Conservation (phyloP, 2,329 filamentous ascomycete species). For the Fusarium sarcochroum region DNA sequence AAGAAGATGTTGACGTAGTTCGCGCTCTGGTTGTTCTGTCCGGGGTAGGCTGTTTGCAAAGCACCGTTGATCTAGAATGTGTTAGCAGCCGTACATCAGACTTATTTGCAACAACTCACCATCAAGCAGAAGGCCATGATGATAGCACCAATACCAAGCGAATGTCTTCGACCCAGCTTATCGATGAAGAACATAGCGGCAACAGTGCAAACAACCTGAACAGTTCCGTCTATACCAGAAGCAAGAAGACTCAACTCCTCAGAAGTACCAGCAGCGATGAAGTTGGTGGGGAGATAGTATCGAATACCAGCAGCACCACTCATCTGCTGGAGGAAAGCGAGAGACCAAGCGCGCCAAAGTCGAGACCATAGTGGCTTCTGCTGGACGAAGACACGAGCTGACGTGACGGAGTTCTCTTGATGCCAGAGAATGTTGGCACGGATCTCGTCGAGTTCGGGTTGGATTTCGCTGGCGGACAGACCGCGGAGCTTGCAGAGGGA, state of each 20-base stretch:
- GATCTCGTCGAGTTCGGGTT: conserved; percentile 25
- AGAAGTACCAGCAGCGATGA: conserved; percentile 20
- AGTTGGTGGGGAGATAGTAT: conserved; percentile 27
- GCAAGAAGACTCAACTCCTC: conserved; percentile 18
- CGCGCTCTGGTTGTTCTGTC: conserved; percentile 17
- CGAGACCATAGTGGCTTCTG: conserved; percentile 26
- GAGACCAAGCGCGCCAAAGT: conserved; percentile 25
- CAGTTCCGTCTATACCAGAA: conserved; percentile 24
- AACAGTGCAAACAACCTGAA: conserved; percentile 24
- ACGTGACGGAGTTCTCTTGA: conserved; percentile 22
- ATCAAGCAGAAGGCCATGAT: conserved; percentile 31
- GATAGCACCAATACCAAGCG: conserved; percentile 12
- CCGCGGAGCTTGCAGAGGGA: conserved; percentile 10
- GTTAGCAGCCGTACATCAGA: background rate
- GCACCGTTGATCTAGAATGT: conserved; percentile 12
- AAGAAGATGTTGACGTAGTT: conserved; percentile 31
- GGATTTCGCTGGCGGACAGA: background rate
- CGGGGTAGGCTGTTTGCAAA: conserved; percentile 15
- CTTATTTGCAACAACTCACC: background rate
- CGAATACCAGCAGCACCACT: conserved; percentile 23
- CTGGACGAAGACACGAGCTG: conserved; percentile 18
- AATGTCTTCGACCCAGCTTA: conserved; percentile 26
- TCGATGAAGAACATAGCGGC: conserved; percentile 33
- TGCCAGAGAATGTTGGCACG: conserved; percentile 30
- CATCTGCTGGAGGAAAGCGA: conserved; percentile 20